These are phyloP conservation scores for Hamigera avellanea DNA, from an alignment of 495 filamentous ascomycete species.

Conservation along the genomic window DNA sequence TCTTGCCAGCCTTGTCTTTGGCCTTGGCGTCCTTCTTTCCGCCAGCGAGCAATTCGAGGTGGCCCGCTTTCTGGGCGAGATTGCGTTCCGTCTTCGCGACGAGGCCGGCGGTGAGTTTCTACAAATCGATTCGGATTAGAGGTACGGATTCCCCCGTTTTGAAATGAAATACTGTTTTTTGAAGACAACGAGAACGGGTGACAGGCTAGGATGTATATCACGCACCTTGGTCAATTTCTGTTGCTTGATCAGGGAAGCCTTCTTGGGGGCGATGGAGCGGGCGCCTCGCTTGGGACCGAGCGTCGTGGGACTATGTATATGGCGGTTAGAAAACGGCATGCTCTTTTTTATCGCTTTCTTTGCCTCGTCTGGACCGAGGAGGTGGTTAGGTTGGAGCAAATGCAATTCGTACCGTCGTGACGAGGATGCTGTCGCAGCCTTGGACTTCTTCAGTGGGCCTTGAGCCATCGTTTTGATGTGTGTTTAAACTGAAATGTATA, in stretches of 20 bases:
- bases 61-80: constrained; percentile 58
- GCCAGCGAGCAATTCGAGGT: constrained; percentile 57
- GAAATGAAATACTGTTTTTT: not conserved
- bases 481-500: not conserved
- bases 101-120: constrained; percentile 58
- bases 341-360: too few species aligned
- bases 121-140: not conserved
- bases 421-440: constrained; percentile 11
- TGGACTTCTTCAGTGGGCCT: constrained; percentile 26
- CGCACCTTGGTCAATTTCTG: constrained; percentile 51
- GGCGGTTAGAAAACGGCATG: too few species aligned
- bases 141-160: not conserved
- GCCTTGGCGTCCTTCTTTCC: constrained; percentile 46
- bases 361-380: too few species aligned
- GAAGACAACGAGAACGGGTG: constrained; percentile 1
- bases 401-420: constrained; percentile 19
- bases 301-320: constrained; percentile 4
- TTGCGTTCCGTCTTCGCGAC: constrained; percentile 52
- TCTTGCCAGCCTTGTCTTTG: constrained; percentile 1
- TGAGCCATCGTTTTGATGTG: constrained; percentile 20
- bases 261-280: constrained; percentile 59
- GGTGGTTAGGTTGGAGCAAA: too few species aligned
- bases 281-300: constrained; percentile 41
- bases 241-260: constrained; percentile 44
- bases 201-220: not conserved